Percentiles rank a stretch among this genome's conserved stretches.
Conservation (phyloP, 129 eudicot genomes). For the Saposhnikovia divaricata region DNA sequence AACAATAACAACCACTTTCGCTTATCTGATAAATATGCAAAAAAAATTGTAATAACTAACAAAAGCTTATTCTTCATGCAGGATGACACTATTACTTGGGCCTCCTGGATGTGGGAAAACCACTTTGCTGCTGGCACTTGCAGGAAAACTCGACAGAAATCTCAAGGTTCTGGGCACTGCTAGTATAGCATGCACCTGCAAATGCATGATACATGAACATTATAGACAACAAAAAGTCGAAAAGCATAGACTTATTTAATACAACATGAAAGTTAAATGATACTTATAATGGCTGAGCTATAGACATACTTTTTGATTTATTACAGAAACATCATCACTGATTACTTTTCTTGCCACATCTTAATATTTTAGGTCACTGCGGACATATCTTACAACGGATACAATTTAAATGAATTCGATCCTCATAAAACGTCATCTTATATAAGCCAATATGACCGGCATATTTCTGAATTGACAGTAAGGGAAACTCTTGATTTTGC, state of each 20-base stretch:
- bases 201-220: not conserved
- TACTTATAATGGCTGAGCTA: not conserved
- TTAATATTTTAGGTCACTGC: constrained; percentile 3
- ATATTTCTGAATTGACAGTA: constrained; percentile 16
- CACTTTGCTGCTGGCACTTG: constrained; percentile 22
- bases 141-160: constrained; percentile 15
- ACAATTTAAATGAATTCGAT: constrained; percentile 14
- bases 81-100: constrained; percentile 21
- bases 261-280: not conserved
- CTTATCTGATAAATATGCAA: not conserved
- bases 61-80: not conserved
- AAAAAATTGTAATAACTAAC: not conserved
- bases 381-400: constrained; percentile 18
- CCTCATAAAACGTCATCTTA: constrained; percentile 18
- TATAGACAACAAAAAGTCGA: not conserved
- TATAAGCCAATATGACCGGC: constrained; percentile 19
- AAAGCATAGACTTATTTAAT: not conserved
- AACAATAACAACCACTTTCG: not conserved
- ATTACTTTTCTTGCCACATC: not conserved
- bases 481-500: constrained; percentile 19
- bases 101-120: constrained; percentile 24
- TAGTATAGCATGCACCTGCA: not conserved
- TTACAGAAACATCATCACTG: not conserved
- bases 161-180: constrained; percentile 13
- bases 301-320: not conserved